phyloP scores from a whole-genome alignment of 2,329 filamentous ascomycete species.

The Magnaporthiopsis incrustans region DNA sequence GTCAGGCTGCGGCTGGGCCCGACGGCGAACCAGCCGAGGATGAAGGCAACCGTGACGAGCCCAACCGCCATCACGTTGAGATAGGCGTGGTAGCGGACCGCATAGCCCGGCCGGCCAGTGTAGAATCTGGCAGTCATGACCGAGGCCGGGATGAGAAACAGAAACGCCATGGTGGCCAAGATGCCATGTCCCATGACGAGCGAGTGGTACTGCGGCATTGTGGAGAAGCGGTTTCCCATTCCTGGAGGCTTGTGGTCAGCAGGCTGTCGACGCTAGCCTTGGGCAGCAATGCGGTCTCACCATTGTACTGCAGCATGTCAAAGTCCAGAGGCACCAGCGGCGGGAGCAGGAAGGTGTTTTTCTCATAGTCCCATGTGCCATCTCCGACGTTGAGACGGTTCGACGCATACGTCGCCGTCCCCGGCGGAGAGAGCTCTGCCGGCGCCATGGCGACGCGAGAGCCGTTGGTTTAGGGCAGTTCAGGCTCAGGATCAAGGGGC shows the following conservation, averaged over 20 bases:
- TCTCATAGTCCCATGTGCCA: constrained; percentile 73
- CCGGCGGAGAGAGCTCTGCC: constrained; percentile 58
- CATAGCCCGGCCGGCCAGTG: constrained; percentile 49
- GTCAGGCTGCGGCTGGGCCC: constrained; percentile 62
- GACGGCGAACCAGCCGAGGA: constrained; percentile 72
- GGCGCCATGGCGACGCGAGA: constrained; percentile 50
- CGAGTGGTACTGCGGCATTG: constrained; percentile 59
- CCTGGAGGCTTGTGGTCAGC: constrained; percentile 34
- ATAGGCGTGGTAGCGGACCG: constrained; percentile 65
- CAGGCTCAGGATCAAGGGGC: not conserved
- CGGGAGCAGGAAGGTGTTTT: constrained; percentile 70
- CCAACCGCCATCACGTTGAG: constrained; percentile 62
- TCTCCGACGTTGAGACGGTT: constrained; percentile 71
- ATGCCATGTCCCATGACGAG: constrained; percentile 66
- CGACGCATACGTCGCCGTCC: constrained; percentile 65
- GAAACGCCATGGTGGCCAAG: constrained; percentile 64
- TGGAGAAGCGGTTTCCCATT: constrained; percentile 74
- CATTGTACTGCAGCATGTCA: constrained; percentile 79
- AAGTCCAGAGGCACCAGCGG: constrained; percentile 71
- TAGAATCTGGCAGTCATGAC: constrained; percentile 69
- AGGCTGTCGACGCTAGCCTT: not conserved
- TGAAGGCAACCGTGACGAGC: constrained; percentile 62
- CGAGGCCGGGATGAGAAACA: constrained; percentile 65
- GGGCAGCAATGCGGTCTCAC: constrained; percentile 32
- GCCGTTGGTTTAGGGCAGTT: not conserved